These are phyloP conservation scores for Triticum urartu DNA, from an alignment of 176 grass and related monocot genomes.

Conservation along the genomic window DNA sequence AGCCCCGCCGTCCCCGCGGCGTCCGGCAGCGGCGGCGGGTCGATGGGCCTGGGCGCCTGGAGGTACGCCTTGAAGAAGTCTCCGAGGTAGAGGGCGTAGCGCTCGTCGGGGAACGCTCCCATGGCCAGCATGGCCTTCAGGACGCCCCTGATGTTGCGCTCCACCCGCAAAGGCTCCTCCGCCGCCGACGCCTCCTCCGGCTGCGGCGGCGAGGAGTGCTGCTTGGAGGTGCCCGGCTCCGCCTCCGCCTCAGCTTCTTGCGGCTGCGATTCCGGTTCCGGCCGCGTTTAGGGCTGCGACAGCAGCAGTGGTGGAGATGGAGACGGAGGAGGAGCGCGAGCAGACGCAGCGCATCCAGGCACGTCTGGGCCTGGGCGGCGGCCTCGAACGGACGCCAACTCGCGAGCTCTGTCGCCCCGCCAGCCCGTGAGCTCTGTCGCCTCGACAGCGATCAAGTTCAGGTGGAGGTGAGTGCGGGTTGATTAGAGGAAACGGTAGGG, in stretches of 20 bases:
- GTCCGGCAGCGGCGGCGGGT: not conserved
- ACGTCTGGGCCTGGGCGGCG: too few relatives aligned
- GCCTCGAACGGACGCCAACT: too few relatives aligned
- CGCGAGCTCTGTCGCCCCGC: too few relatives aligned
- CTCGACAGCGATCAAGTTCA: too few relatives aligned
- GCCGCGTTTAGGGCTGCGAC: not conserved
- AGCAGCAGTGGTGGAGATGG: too few relatives aligned
- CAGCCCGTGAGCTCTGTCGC: too few relatives aligned
- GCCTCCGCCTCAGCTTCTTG: not conserved
- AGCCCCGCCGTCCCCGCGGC: not conserved
- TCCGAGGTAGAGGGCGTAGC: not conserved
- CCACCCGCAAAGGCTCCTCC: not conserved
- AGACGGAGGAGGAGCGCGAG: not conserved
- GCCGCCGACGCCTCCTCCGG: not conserved
- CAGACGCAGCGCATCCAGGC: too few relatives aligned
- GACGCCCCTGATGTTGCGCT: not conserved
- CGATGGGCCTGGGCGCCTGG: not conserved
- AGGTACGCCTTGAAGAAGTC: not conserved
- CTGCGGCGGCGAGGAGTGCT: not conserved
- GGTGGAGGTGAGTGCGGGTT: too few relatives aligned
- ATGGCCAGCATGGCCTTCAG: not conserved
- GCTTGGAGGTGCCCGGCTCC: not conserved
- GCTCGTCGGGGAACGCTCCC: not conserved
- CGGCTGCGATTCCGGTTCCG: not conserved
- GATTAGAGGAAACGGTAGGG: too few relatives aligned